Percentiles rank a stretch among this genome's conserved stretches.
phyloP scores from a whole-genome alignment of 2,329 filamentous ascomycete genomes.

The Elsinoe perseae region DNA sequence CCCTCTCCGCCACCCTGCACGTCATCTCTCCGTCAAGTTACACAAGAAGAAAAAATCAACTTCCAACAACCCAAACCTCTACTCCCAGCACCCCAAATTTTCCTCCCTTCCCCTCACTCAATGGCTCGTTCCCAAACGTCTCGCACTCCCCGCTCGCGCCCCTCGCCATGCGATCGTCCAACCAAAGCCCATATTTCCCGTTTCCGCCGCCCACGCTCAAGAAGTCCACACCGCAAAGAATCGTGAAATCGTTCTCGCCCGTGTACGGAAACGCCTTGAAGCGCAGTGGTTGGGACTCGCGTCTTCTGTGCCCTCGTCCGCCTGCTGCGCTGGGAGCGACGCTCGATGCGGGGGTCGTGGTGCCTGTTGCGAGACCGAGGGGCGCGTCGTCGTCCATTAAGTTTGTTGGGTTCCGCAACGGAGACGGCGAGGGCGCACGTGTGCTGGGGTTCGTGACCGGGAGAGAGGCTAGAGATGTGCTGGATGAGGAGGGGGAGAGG shows the following conservation, averaged over 20 bases:
- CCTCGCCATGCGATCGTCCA: constrained; percentile 75
- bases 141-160: constrained; percentile 77
- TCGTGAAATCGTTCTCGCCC: constrained; percentile 92
- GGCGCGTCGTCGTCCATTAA: constrained; percentile 11
- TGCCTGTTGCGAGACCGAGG: background rate
- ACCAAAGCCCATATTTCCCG: constrained; percentile 87
- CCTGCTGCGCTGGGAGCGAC: constrained; percentile 19
- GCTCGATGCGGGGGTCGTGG: background rate
- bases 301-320: constrained; percentile 52
- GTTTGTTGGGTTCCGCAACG: background rate
- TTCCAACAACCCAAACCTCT: constrained; percentile 89
- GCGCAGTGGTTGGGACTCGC: constrained; percentile 44
- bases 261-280: constrained; percentile 98
- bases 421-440: background rate
- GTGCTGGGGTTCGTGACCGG: constrained; percentile 10
- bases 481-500: constrained; percentile 23
- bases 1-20: background rate
- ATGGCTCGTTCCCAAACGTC: constrained; percentile 88
- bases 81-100: constrained; percentile 89
- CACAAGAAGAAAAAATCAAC: too few relatives aligned
- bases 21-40: background rate
- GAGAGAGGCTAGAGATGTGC: constrained; percentile 25
- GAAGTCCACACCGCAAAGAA: constrained; percentile 80
- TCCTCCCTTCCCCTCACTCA: constrained; percentile 79
- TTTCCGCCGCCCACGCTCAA: constrained; percentile 79